Evolutionary conservation across 371 early-diverging fungal species (phyloP).

Genomic region (Catenaria anguillulae): DNA sequence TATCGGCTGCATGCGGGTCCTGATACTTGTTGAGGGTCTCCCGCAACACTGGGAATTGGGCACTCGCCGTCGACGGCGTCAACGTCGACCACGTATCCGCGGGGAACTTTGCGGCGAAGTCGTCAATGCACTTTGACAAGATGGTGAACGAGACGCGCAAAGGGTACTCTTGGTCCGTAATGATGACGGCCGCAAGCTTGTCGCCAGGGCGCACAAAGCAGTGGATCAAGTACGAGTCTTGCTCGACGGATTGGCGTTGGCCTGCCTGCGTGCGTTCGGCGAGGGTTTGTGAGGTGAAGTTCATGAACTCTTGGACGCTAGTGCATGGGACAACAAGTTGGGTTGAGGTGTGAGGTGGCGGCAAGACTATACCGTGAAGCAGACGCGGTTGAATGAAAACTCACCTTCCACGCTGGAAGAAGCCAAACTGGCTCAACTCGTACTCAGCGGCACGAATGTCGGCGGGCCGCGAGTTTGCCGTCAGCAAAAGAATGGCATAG

Average conservation of each 20-base stretch:
- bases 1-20: slow-evolving; percentile 87
- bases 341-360: not conserved
- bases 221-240: slow-evolving; percentile 68
- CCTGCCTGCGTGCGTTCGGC: slow-evolving; percentile 72
- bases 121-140: slow-evolving; percentile 71
- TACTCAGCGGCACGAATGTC: slow-evolving; percentile 38
- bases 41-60: slow-evolving; percentile 54
- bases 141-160: slow-evolving; percentile 74
- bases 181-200: slow-evolving; percentile 58
- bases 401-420: slow-evolving; percentile 7
- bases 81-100: slow-evolving; percentile 33
- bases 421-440: slow-evolving; percentile 34
- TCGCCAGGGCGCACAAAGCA: slow-evolving; percentile 50
- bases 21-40: slow-evolving; percentile 65
- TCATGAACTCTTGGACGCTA: slow-evolving; percentile 80
- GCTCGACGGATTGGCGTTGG: slow-evolving; percentile 68
- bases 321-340: slow-evolving; percentile 15
- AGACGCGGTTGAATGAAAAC: slow-evolving; percentile 36
- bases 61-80: slow-evolving; percentile 11
- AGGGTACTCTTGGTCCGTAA: slow-evolving; percentile 88
- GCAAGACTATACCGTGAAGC: slow-evolving; percentile 42
- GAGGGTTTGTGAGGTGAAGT: slow-evolving; percentile 67
- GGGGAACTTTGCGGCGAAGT: slow-evolving; percentile 53
- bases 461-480: not conserved
- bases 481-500: slow-evolving; percentile 13